Percentiles rank a stretch among this genome's conserved stretches.
These are phyloP conservation scores for Globisporangium emineosum DNA, from an alignment of 352 stramenopile species.

Conservation along the genomic window DNA sequence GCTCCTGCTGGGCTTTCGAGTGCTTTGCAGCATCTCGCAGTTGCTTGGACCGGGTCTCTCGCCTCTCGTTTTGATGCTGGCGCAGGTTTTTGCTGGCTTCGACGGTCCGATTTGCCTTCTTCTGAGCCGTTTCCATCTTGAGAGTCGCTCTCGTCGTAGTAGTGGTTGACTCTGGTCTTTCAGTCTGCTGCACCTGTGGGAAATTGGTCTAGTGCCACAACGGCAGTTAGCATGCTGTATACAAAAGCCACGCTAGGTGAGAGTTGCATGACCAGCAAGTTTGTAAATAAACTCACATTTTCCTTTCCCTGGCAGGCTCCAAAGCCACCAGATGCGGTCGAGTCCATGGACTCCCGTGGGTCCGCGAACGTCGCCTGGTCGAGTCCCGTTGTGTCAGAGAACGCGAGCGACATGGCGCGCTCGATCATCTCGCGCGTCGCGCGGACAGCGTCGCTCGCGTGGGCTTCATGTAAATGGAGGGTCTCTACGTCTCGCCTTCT, in stretches of 20 bases:
- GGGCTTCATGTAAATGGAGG: background rate
- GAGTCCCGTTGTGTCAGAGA: constrained; percentile 17
- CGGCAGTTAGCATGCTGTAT: too few relatives aligned
- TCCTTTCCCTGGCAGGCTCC: constrained; percentile 17
- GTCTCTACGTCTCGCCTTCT: background rate
- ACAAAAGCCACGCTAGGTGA: too few relatives aligned
- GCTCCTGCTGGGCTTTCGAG: constrained; percentile 22
- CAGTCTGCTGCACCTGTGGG: background rate
- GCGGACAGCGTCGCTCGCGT: background rate
- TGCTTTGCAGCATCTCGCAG: constrained; percentile 14
- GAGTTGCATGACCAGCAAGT: too few relatives aligned
- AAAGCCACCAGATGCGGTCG: background rate
- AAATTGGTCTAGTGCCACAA: background rate
- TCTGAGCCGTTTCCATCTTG: constrained; percentile 11
- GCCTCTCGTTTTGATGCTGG: constrained; percentile 17
- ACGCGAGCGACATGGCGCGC: constrained; percentile 49
- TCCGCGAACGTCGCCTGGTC: constrained; percentile 17
- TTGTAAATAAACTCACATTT: constrained; percentile 23
- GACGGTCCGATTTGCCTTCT: constrained; percentile 11
- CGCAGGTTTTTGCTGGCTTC: constrained; percentile 23
- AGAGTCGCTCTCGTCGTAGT: background rate
- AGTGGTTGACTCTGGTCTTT: background rate
- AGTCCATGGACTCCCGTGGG: constrained; percentile 9
- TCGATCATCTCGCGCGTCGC: constrained; percentile 51
- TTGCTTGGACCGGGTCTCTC: constrained; percentile 20